A percentile compares a stretch with the other conserved stretches of the same genome.
Evolutionary conservation across 2,329 filamentous ascomycete genomes (phyloP).

Genomic region (Polytolypa hystricis): DNA sequence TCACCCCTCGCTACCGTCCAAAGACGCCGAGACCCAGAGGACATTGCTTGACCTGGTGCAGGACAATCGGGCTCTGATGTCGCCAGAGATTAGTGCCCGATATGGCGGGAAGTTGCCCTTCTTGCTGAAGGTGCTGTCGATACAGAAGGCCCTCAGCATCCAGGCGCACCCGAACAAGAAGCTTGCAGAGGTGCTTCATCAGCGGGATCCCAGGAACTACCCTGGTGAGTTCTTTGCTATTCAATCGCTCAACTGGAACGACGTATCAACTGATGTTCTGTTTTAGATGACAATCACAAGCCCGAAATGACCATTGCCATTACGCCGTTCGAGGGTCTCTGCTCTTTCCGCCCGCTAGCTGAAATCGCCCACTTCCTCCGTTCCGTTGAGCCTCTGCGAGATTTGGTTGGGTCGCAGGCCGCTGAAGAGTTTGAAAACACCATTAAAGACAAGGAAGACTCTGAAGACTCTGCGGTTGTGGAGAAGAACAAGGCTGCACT

Average conservation of each 20-base stretch:
- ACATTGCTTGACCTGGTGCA: conserved; percentile 77
- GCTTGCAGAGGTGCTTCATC: conserved; percentile 78
- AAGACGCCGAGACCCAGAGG: conserved; percentile 71
- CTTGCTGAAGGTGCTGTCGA: conserved; percentile 94
- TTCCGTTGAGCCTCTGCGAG: conserved; percentile 51
- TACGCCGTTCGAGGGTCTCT: conserved; percentile 90
- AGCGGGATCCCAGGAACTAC: conserved; percentile 82
- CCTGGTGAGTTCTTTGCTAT: conserved; percentile 40
- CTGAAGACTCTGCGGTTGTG: conserved; percentile 33
- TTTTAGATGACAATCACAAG: conserved; percentile 88
- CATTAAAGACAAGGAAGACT: conserved; percentile 45
- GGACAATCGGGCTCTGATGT: conserved; percentile 76
- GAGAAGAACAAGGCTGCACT: conserved; percentile 67
- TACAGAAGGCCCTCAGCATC: conserved; percentile 91
- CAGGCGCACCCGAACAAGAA: conserved; percentile 96
- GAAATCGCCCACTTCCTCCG: conserved; percentile 81
- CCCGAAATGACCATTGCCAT: conserved; percentile 99
- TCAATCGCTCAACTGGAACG: background rate
- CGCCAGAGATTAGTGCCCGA: conserved; percentile 56
- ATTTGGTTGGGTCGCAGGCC: conserved; percentile 47
- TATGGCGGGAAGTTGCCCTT: conserved; percentile 83
- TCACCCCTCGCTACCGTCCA: conserved; percentile 89
- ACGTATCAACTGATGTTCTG: background rate
- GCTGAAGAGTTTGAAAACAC: conserved; percentile 46
- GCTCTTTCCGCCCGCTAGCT: conserved; percentile 77